Base-by-base conservation (phyloP, 306 rosid genomes). In the Nissolia schottii region DNA sequence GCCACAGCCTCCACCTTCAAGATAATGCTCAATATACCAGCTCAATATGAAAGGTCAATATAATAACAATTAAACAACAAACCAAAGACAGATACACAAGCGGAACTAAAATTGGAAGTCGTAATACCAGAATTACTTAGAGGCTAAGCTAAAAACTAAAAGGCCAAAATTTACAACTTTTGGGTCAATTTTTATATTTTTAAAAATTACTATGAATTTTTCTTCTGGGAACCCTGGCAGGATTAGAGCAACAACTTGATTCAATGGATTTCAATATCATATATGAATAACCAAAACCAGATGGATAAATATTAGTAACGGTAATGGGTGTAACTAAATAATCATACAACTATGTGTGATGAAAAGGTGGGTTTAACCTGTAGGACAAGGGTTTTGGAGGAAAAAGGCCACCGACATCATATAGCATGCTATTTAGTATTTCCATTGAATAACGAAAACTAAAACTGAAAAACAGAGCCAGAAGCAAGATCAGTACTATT, bases 1-100 rank as follows among this genome's bases (percentile, higher is more conserved):
- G 61, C 99, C 97, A 84, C 99, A 94, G 66, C 97, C 99, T 78
- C 99, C 99, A 69, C 99, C 97, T 94, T 81, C 55, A 79, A 74
- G 77, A 79, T 45, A 46, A 74, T 69, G 53, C 60, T 23, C 23
- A 60, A 67, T 22, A 64, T 38, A 29, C 66, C 35, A 41, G 54
- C 70, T 38, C 27, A 53, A 41, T 40, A 16, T 41, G 57, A 41
- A 41, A 34, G 24, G 1, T 46, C 27, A 27, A 24, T 60, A 41
- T 49, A 58, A 77, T 34, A 35, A 54, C 19, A 54, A 1, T 55
- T 56, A 9, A 18, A 10, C 14, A 22, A 24, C 55, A 18, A 25
- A 24, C 56, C 46, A 25, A 28, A 13, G 8, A 41, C 37, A 49
- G 11, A 14, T 3, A 73, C 27, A 13, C 31, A 11, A 46, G 59